phyloP scores from a whole-genome alignment of 225 moss, liverwort and hornwort species.

The Sphagnum contortum region DNA sequence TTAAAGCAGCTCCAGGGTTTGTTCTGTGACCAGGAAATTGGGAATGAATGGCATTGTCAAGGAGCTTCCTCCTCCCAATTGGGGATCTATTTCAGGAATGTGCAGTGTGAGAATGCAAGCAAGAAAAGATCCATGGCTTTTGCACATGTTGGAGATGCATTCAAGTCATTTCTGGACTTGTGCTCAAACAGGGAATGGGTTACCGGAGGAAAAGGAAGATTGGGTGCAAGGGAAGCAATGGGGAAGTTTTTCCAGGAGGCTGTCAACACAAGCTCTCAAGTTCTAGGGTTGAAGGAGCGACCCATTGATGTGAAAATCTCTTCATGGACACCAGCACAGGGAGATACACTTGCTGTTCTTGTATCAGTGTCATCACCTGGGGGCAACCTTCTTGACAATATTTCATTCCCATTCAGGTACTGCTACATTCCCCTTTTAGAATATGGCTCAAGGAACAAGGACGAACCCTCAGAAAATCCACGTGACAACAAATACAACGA shows the following conservation, averaged over 20 bases:
- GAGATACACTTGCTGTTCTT: constrained; percentile 55
- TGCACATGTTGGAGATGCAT: too few relatives aligned
- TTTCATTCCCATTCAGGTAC: constrained; percentile 28
- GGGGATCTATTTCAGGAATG: too few relatives aligned
- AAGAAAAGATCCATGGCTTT: too few relatives aligned
- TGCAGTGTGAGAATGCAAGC: too few relatives aligned
- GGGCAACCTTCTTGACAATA: constrained; percentile 9
- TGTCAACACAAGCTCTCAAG: constrained; percentile 18
- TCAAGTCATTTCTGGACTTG: too few relatives aligned
- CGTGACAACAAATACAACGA: too few relatives aligned
- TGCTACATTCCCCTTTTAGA: background rate
- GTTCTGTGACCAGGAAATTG: too few relatives aligned
- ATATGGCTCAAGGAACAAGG: background rate
- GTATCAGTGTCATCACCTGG: constrained; percentile 28
- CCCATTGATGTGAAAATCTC: constrained; percentile 37
- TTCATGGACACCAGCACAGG: constrained; percentile 44
- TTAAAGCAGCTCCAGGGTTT: too few relatives aligned
- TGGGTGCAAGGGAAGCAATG: constrained; percentile 8
- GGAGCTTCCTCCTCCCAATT: too few relatives aligned
- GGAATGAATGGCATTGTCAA: too few relatives aligned
- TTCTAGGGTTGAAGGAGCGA: constrained; percentile 23
- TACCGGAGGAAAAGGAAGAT: constrained; percentile 2
- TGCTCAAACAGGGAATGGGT: too few relatives aligned
- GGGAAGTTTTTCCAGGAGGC: constrained; percentile 11
- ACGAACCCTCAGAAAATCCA: too few relatives aligned